A percentile compares a stretch with the other conserved stretches of the same genome.
Conservation (phyloP, 176 grass and related monocot species). For the Lolium perenne region DNA sequence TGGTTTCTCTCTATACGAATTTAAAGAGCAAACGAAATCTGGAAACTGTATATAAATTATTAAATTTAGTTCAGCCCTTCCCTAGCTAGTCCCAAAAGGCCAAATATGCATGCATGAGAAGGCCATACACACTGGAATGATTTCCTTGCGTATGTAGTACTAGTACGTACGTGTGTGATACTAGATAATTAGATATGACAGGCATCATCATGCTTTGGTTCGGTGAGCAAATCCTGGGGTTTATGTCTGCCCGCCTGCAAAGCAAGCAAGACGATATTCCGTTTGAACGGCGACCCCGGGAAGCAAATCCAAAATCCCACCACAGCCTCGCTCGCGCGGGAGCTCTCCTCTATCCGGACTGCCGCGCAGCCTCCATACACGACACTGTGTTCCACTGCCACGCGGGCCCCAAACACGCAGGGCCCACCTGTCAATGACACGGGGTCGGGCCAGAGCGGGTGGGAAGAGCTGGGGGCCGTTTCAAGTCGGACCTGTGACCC, state of each 20-base stretch:
- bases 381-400: not conserved
- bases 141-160: too few relatives aligned
- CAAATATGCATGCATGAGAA: too few relatives aligned
- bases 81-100: too few relatives aligned
- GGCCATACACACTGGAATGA: too few relatives aligned
- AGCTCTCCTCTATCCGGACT: not conserved
- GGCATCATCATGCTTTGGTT: not conserved
- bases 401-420: rapidly evolving
- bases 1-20: too few relatives aligned
- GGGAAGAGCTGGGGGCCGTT: not conserved
- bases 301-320: not conserved
- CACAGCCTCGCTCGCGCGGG: not conserved
- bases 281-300: slow-evolving; percentile 2
- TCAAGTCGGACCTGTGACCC: slow-evolving; percentile 7
- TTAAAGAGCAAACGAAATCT: too few relatives aligned
- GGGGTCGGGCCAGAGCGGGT: rapidly evolving
- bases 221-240: not conserved
- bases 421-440: not conserved
- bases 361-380: too few relatives aligned
- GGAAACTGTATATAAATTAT: too few relatives aligned
- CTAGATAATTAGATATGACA: too few relatives aligned
- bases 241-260: not conserved
- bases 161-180: too few relatives aligned
- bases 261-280: not conserved
- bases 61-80: too few relatives aligned